These are phyloP conservation scores for Daldinia eschscholtzii DNA, from an alignment of 2,329 filamentous ascomycete genomes.

Conservation along the genomic window DNA sequence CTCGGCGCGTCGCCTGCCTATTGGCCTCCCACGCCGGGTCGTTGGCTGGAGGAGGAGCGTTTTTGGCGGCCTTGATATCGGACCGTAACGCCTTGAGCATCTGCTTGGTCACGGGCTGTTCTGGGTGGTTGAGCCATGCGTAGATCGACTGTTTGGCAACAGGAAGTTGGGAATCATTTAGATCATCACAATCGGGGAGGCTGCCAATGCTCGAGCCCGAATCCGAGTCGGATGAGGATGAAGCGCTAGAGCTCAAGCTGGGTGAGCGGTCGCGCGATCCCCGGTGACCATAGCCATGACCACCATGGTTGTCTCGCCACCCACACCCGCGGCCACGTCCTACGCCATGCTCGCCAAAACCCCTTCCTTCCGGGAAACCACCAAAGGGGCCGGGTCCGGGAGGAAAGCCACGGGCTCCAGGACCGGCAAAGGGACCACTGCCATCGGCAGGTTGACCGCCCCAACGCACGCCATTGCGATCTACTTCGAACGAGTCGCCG, in stretches of 20 bases:
- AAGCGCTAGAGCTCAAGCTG: constrained; percentile 45
- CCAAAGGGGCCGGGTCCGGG: constrained; percentile 11
- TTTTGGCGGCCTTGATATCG: constrained; percentile 59
- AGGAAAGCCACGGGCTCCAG: constrained; percentile 1
- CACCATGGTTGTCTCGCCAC: constrained; percentile 18
- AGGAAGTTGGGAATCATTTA: constrained; percentile 63
- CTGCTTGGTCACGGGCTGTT: constrained; percentile 62
- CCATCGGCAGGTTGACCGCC: constrained; percentile 58
- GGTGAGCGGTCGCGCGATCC: constrained; percentile 20
- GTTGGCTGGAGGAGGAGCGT: constrained; percentile 19
- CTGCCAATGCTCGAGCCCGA: constrained; percentile 63
- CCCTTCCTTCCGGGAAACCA: constrained; percentile 3
- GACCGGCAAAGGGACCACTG: not conserved
- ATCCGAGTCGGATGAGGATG: constrained; percentile 50
- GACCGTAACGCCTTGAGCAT: constrained; percentile 58
- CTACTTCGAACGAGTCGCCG: constrained; percentile 59
- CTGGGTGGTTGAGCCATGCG: constrained; percentile 64
- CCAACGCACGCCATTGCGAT: constrained; percentile 61
- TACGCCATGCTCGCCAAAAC: constrained; percentile 22
- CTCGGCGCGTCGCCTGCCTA: constrained; percentile 41
- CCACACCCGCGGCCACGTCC: constrained; percentile 31
- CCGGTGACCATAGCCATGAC: constrained; percentile 8
- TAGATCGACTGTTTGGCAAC: constrained; percentile 59
- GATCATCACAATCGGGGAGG: constrained; percentile 66
- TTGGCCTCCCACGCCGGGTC: constrained; percentile 9